phyloP scores from a whole-genome alignment of 1,284 basidiomycete species.

The Ceratobasidium sp. region DNA sequence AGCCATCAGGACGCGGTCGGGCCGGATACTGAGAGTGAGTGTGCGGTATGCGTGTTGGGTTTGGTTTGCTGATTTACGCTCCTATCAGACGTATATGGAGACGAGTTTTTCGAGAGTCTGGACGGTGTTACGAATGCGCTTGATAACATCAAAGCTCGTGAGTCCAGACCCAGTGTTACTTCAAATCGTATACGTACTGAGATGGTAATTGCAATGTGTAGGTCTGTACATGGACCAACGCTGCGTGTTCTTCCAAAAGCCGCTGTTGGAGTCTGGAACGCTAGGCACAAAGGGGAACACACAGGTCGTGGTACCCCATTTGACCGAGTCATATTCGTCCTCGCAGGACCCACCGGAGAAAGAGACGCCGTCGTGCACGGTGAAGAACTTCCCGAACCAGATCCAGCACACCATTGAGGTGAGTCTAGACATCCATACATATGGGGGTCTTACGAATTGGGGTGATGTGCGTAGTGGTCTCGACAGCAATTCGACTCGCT shows the following conservation, averaged over 20 bases:
- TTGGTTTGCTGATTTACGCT: slow-evolving; percentile 33
- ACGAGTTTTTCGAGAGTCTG: slow-evolving; percentile 87
- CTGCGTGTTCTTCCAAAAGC: slow-evolving; percentile 97
- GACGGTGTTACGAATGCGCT: slow-evolving; percentile 99
- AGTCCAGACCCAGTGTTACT: slow-evolving; percentile 52
- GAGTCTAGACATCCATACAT: slow-evolving; percentile 45
- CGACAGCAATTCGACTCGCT: slow-evolving; percentile 92
- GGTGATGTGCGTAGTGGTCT: slow-evolving; percentile 76
- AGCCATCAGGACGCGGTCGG: slow-evolving; percentile 96
- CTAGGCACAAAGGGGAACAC: slow-evolving; percentile 99
- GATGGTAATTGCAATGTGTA: slow-evolving; percentile 51
- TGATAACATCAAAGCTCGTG: slow-evolving; percentile 96
- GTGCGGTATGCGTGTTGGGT: slow-evolving; percentile 8
- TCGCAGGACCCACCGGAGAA: slow-evolving; percentile 99
- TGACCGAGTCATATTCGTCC: slow-evolving; percentile 98
- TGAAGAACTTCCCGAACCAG: slow-evolving; percentile 99
- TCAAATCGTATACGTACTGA: neutral
- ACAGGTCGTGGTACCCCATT: slow-evolving; percentile 93
- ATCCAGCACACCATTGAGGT: slow-evolving; percentile 99
- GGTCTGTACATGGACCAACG: slow-evolving; percentile 99
- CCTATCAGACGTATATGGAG: slow-evolving; percentile 82
- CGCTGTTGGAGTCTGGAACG: slow-evolving; percentile 96
- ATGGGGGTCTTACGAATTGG: slow-evolving; percentile 33
- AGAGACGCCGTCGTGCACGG: slow-evolving; percentile 96
- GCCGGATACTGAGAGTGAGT: slow-evolving; percentile 88